Base-by-base conservation (phyloP, 305 asterid species). In the Fraxinus albicans region DNA sequence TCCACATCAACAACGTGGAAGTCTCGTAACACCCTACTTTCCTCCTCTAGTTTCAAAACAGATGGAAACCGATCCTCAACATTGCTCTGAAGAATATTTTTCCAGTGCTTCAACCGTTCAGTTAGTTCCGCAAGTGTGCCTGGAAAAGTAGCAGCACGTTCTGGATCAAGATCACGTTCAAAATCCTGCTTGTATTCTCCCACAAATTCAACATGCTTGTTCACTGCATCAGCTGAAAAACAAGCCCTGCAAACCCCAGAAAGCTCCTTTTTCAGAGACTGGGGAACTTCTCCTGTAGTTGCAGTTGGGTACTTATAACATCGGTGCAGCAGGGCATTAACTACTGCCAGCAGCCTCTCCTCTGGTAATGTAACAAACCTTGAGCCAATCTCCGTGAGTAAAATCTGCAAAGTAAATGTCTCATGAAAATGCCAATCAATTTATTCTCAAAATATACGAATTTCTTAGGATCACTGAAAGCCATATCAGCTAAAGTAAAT, bases 241-340 rank as follows among this genome's bases (percentile, higher is more conserved):
- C 99, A 97, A 85, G 99, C 99, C 86, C 97, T 93, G 89, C 99
- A 97, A 86, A 97, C 99, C 84, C 99, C 99, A 86, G 99, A 97
- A 74, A 97, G 99, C 93, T 97, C 99, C 87, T 97, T 97, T 86
- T 95, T 97, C 67, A 97, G 94, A 86, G 99, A 91, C 80, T 93
- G 98, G 40, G 99, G 99, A 90, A 97, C 99, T 91, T 97, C 99
- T 65, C 97, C 99, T 76, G 99, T 97, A 58, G 99, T 97, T 67
- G 98, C 99, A 74, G 99, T 95, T 19, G 99, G 99, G 85, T 97
- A 97, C 89, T 97, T 97, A 90, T 97, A 97, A 89, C 99, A 97
- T 25, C 99, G 99, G 83, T 97, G 99, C 84, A 97, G 99, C 88
- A 97, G 83, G 78, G 99, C 99, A 84, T 97, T 97, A 63, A 97